phyloP scores from a whole-genome alignment of 164 flowering plant genomes.

The Tinospora cordifolia region DNA sequence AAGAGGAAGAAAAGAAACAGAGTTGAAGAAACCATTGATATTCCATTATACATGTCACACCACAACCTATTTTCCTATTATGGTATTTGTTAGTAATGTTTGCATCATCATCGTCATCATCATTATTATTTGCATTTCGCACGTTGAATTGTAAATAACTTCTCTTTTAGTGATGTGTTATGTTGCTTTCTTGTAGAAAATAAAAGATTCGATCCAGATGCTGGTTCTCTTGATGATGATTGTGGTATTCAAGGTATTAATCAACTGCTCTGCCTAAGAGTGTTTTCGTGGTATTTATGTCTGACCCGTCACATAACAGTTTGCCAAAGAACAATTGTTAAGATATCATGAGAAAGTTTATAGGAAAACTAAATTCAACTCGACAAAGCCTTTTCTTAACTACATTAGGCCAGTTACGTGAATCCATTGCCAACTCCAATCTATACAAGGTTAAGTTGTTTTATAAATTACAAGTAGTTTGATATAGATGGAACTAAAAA shows the following conservation, averaged over 20 bases:
- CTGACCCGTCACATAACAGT: neutral
- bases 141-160: neutral
- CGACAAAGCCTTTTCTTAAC: no score
- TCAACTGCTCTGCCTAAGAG: neutral
- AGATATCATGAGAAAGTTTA: neutral
- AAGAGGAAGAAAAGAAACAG: constrained; percentile 71
- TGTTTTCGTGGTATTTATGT: neutral
- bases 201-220: constrained; percentile 53
- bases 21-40: constrained; percentile 54
- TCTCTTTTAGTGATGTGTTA: neutral
- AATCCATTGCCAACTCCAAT: no score
- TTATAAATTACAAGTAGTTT: no score
- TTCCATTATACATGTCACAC: constrained; percentile 50
- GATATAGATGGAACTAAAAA: no score
- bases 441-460: no score
- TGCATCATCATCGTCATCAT: neutral
- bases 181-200: constrained; percentile 49
- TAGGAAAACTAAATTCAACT: neutral
- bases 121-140: no score
- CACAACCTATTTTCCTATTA: constrained; percentile 70
- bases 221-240: constrained; percentile 43
- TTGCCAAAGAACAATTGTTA: neutral
- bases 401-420: no score
- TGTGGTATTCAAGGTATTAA: constrained; percentile 44
- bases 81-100: constrained; percentile 36